Percentiles rank a stretch among this genome's conserved stretches.
Evolutionary conservation across 176 grass and related monocot genomes (phyloP).

Genomic region (Otatea glauca): DNA sequence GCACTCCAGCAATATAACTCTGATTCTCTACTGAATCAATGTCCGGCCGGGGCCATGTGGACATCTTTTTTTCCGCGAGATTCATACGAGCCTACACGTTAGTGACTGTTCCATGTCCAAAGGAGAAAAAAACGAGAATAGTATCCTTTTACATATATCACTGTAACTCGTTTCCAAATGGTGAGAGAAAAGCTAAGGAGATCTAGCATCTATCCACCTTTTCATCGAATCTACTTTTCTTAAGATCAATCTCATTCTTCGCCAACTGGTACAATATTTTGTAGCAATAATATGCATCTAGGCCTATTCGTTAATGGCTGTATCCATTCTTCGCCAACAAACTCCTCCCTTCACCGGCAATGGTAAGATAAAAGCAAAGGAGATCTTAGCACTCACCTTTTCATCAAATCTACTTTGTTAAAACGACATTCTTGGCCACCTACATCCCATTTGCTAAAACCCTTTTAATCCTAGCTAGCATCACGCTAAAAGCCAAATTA

Average conservation of each 20-base stretch:
- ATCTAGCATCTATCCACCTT: neutral
- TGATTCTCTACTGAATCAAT: neutral
- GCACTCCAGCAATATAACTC: neutral
- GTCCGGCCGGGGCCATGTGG: neutral
- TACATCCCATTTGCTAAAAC: constrained; percentile 40
- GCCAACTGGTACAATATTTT: neutral
- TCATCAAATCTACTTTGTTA: constrained; percentile 15
- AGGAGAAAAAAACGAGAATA: neutral
- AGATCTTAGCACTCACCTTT: neutral
- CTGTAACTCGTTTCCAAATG: neutral
- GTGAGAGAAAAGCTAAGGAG: neutral
- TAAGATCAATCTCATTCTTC: constrained; percentile 9
- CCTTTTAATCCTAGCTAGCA: constrained; percentile 31
- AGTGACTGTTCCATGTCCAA: neutral
- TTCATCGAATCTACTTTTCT: constrained; percentile 17
- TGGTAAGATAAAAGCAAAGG: neutral
- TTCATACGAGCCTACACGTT: neutral
- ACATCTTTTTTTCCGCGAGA: neutral
- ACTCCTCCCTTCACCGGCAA: neutral
- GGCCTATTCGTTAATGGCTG: neutral
- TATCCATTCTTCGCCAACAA: neutral
- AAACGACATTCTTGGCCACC: constrained; percentile 34
- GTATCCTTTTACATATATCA: neutral
- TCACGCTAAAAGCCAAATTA: constrained; percentile 1
- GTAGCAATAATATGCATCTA: neutral